These are phyloP conservation scores for Diutina siamensis DNA, from an alignment of 1,139 yeast genomes.

Conservation along the genomic window DNA sequence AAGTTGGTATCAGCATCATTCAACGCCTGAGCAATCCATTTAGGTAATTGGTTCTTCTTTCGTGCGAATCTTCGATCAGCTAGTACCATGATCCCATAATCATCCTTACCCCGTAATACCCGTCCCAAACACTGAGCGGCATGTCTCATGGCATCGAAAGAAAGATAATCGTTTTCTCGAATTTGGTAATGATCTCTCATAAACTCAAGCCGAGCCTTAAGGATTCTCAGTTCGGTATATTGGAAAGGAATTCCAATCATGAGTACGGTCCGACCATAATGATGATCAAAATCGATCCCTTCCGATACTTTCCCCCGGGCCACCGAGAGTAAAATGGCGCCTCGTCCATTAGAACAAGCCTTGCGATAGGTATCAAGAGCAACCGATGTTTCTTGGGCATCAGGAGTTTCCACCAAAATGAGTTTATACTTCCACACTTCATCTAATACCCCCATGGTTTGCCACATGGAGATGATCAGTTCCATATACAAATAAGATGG, in stretches of 20 bases:
- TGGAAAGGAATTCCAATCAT: constrained; percentile 99
- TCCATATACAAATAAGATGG: constrained; percentile 97
- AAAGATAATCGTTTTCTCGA: constrained; percentile 83
- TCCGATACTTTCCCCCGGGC: constrained; percentile 99
- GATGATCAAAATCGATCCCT: constrained; percentile 98
- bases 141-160: constrained; percentile 99
- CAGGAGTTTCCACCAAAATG: constrained; percentile 96
- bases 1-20: constrained; percentile 84
- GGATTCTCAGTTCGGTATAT: constrained; percentile 90
- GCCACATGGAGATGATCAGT: constrained; percentile 97
- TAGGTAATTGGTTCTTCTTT: constrained; percentile 81
- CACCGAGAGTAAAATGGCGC: constrained; percentile 89
- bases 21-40: constrained; percentile 93
- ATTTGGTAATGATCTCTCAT: constrained; percentile 87
- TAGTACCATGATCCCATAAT: constrained; percentile 95
- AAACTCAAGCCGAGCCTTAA: constrained; percentile 89
- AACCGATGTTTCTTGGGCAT: constrained; percentile 93
- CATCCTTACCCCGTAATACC: constrained; percentile 94
- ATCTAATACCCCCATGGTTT: constrained; percentile 91
- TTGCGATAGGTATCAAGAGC: constrained; percentile 93
- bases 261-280: constrained; percentile 91
- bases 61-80: constrained; percentile 90
- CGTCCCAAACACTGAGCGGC: constrained; percentile 98
- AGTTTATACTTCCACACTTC: constrained; percentile 97
- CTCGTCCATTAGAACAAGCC: constrained; percentile 96